These are phyloP conservation scores for Ustulina deusta DNA, from an alignment of 2,329 filamentous ascomycete species.

Conservation along the genomic window DNA sequence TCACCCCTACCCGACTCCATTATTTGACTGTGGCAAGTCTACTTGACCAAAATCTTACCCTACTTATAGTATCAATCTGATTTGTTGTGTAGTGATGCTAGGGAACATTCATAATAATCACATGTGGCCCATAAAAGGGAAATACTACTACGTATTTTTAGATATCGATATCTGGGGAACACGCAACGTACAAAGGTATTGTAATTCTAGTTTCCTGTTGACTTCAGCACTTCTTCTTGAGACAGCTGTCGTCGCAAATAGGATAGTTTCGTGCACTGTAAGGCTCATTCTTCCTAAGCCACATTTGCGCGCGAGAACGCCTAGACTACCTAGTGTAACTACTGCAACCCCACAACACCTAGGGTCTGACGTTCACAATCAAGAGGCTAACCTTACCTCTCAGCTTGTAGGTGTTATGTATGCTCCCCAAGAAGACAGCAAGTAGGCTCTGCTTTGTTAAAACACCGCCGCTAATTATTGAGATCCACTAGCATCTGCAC, in stretches of 20 bases:
- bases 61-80: too few species aligned
- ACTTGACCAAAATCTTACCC: neutral
- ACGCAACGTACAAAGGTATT: neutral
- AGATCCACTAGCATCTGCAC: slow-evolving; percentile 6
- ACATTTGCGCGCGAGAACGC: slow-evolving; percentile 26
- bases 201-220: neutral
- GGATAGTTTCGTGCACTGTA: neutral
- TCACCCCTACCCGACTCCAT: neutral
- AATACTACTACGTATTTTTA: neutral
- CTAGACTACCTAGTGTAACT: too few species aligned
- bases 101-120: neutral
- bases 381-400: neutral
- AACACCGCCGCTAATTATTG: slow-evolving; percentile 7
- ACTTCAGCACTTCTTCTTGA: neutral
- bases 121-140: neutral
- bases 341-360: slow-evolving; percentile 28
- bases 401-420: slow-evolving; percentile 5
- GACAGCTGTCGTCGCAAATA: slow-evolving; percentile 2
- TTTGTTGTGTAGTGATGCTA: neutral
- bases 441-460: slow-evolving; percentile 8
- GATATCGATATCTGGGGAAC: neutral
- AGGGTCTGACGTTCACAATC: slow-evolving; percentile 19
- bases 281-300: slow-evolving; percentile 29
- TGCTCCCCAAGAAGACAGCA: slow-evolving; percentile 2
- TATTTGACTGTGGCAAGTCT: neutral